phyloP scores from a whole-genome alignment of 1,284 basidiomycete genomes.

The Erythrobasidium hasegawianum region DNA sequence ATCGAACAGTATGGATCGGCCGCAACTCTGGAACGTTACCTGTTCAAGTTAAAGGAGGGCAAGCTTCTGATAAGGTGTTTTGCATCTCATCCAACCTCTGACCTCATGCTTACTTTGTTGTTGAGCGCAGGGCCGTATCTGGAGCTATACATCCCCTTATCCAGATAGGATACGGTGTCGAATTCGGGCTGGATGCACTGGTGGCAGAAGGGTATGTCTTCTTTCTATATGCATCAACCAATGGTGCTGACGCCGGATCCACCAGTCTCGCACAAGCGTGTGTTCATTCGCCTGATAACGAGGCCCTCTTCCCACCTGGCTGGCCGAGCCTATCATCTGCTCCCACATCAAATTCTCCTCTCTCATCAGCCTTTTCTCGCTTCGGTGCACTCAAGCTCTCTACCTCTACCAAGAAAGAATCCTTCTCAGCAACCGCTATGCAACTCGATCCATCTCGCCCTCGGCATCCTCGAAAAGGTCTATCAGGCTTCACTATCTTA shows the following conservation, averaged over 20 bases:
- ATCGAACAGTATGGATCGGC: constrained; percentile 36
- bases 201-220: constrained; percentile 44
- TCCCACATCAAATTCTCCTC: constrained; percentile 35
- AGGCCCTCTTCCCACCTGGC: constrained; percentile 37
- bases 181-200: constrained; percentile 42
- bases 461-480: constrained; percentile 39
- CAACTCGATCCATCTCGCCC: constrained; percentile 32
- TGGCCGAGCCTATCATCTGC: constrained; percentile 37
- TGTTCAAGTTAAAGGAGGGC: constrained; percentile 40
- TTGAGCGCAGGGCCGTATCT: constrained; percentile 40
- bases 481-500: constrained; percentile 44
- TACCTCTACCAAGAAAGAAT: constrained; percentile 26
- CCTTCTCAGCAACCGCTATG: constrained; percentile 36
- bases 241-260: no score
- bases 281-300: constrained; percentile 34
- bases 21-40: constrained; percentile 41
- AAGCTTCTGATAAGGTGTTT: constrained; percentile 40
- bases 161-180: constrained; percentile 48
- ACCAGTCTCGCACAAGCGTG: constrained; percentile 40
- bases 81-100: not conserved
- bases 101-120: not conserved
- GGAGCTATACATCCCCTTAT: constrained; percentile 48
- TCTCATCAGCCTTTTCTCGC: constrained; percentile 26
- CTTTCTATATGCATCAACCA: not conserved
- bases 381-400: constrained; percentile 2